phyloP scores from a whole-genome alignment of 495 filamentous ascomycete species.

The Penicillium egyptiacum region DNA sequence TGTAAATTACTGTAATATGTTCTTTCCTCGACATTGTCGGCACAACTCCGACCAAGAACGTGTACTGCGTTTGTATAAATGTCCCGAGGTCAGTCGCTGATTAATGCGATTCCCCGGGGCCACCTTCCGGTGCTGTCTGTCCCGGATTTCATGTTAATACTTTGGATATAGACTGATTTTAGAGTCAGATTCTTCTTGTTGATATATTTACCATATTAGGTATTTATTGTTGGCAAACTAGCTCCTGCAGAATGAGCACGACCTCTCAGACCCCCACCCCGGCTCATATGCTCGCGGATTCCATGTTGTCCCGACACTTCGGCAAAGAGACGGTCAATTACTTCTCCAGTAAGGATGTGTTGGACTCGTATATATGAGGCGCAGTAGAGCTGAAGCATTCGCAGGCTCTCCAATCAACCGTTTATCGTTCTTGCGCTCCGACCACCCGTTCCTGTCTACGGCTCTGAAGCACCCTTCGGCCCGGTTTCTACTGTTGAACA shows the following conservation, averaged over 20 bases:
- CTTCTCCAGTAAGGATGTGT: conserved; percentile 69
- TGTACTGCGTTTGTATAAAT: conserved; percentile 16
- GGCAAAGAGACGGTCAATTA: conserved; percentile 92
- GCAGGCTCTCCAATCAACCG: conserved; percentile 71
- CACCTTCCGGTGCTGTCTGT: background rate
- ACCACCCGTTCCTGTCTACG: conserved; percentile 73
- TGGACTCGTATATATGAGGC: conserved; percentile 6
- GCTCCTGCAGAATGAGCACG: conserved; percentile 30
- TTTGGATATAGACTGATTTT: background rate
- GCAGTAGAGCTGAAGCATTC: conserved; percentile 9
- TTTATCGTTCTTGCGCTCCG: conserved; percentile 80
- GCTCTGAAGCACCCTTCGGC: conserved; percentile 72
- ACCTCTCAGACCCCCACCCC: conserved; percentile 51
- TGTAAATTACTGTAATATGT: conserved; percentile 1
- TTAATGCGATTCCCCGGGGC: conserved; percentile 20
- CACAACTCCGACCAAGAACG: conserved; percentile 16
- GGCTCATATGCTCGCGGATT: conserved; percentile 66
- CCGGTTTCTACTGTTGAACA: conserved; percentile 73
- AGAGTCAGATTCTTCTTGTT: background rate
- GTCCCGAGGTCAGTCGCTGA: conserved; percentile 21
- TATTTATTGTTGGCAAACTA: background rate
- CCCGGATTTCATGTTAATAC: background rate
- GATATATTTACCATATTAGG: background rate
- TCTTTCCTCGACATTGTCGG: conserved; percentile 6
- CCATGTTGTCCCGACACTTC: conserved; percentile 83